Evolutionary conservation across 164 flowering plant genomes (phyloP), one percentile per base, ranked within the genome.

Genomic region (Vitis rupestris): DNA sequence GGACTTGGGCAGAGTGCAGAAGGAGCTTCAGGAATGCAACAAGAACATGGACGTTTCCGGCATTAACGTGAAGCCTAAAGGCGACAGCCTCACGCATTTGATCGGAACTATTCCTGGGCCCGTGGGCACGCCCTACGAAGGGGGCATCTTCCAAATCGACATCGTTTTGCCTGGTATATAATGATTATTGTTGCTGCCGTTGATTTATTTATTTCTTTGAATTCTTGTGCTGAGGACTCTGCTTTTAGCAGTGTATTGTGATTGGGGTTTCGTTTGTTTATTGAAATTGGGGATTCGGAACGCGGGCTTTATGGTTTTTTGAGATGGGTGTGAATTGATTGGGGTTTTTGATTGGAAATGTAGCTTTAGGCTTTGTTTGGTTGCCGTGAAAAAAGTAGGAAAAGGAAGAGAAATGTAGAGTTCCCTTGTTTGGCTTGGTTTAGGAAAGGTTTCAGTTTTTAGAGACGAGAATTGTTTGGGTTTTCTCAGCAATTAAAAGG

Each of bases 71-170:
- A 50, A 67, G 60, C 94, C 90, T n/a, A 78, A 82, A 10, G 76
- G 80, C 55, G 86, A 88, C 64, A 76, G 74, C 61, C 90, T 95
- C n/a, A 70, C 90, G 4, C 92, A 85, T 62, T 81, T 95, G 63
- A 62, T 80, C 27, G 99, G 99, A 17, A 84, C 85, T 27, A 93
- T 95, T 65, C 82, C 92, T 9, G 99, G 99, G 11, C 99, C 98
- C 2, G 1, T 81, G 27, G 89, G 80, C 29, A 91, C 99, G 8
- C 99, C 99, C 31, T 95, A 95, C 50, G 97, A 93, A 74, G 99
- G 97, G 3, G 99, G 99, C 50, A 71, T 76, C 47, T 95, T 95
- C 72, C 81, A 79, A 58, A 88, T 95, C 64, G 97, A 95, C 70
- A 91, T 95, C 84, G 69, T 77, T 19, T 78, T 95, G 70, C 93